These are phyloP conservation scores for Saccharomyces pastorianus DNA, from an alignment of 1,139 yeast species.

Conservation along the genomic window DNA sequence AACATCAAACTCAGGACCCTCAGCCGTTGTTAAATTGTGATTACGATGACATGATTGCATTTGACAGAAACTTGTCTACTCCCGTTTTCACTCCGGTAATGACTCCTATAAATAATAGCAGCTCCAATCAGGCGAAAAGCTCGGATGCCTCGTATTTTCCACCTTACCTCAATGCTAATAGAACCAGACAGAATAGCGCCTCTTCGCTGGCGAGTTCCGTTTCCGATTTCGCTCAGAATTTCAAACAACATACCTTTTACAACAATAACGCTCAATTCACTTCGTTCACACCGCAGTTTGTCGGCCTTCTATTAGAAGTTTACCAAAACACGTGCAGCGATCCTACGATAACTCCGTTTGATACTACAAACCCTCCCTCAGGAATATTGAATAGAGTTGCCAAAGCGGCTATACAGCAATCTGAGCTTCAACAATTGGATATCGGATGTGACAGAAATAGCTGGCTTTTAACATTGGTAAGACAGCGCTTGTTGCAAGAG, in stretches of 20 bases:
- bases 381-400: constrained; percentile 30
- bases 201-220: constrained; percentile 5
- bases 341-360: constrained; percentile 32
- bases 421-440: constrained; percentile 19
- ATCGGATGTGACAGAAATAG: constrained; percentile 24
- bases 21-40: neutral
- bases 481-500: constrained; percentile 25
- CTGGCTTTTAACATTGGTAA: constrained; percentile 22
- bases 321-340: constrained; percentile 27
- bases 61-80: neutral
- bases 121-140: neutral
- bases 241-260: constrained; percentile 3
- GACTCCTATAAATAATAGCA: neutral
- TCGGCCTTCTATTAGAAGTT: constrained; percentile 23
- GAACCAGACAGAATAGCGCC: constrained; percentile 5
- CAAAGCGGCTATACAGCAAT: constrained; percentile 23
- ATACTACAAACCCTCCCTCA: constrained; percentile 29
- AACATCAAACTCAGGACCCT: neutral
- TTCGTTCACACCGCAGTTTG: constrained; percentile 21
- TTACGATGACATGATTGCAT: neutral
- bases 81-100: neutral
- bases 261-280: constrained; percentile 1
- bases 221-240: constrained; percentile 2
- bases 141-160: constrained; percentile 1
- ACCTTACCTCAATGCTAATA: neutral